These are phyloP conservation scores for Dendrobium catenatum DNA, from an alignment of 106 monocot species.

Conservation along the genomic window DNA sequence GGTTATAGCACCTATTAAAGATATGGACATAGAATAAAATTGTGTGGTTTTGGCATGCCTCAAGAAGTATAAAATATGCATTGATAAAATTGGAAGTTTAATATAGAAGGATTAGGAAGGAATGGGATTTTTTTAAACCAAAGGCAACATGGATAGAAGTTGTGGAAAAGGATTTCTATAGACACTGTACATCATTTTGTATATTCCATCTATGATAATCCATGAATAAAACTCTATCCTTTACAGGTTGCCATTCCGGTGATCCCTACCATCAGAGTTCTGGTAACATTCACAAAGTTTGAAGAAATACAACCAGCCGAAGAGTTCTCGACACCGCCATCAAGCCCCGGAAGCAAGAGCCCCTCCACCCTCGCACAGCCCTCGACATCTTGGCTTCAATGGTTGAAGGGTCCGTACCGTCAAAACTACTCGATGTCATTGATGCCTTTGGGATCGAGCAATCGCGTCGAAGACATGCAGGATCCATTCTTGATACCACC, in stretches of 20 bases:
- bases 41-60: too few relatives aligned
- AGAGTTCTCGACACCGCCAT: conserved; percentile 39
- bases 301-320: conserved; percentile 53
- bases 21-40: too few relatives aligned
- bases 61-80: too few relatives aligned
- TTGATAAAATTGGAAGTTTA: too few relatives aligned
- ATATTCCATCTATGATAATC: too few relatives aligned
- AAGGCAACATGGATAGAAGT: too few relatives aligned
- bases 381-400: conserved; percentile 36
- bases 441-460: conserved; percentile 5
- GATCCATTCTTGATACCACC: conserved; percentile 52
- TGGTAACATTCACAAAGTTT: conserved; percentile 68
- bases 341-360: conserved; percentile 31
- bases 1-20: too few relatives aligned
- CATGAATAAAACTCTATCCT: neutral
- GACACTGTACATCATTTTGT: too few relatives aligned
- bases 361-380: conserved; percentile 6
- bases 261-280: conserved; percentile 56
- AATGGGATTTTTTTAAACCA: too few relatives aligned
- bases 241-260: conserved; percentile 63
- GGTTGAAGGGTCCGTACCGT: conserved; percentile 32
- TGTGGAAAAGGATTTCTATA: too few relatives aligned
- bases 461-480: conserved; percentile 34
- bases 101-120: too few relatives aligned
- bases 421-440: conserved; percentile 6